phyloP scores from a whole-genome alignment of 164 flowering plant species.

The Tetracentron sinense region DNA sequence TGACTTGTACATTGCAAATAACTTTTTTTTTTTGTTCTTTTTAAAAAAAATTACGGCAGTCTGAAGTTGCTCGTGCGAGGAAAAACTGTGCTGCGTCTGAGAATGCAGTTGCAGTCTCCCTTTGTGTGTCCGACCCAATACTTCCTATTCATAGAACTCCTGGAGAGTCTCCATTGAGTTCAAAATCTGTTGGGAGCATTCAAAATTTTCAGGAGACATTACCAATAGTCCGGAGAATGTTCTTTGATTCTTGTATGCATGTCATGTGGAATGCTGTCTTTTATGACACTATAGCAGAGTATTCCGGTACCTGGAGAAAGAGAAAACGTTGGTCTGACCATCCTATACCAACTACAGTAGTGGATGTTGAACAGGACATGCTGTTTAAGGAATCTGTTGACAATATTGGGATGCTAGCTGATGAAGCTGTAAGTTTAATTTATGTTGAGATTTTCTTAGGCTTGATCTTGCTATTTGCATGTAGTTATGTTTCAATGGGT shows the following conservation, averaged over 20 bases:
- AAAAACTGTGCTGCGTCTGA: slow-evolving; percentile 16
- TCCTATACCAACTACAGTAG: slow-evolving; percentile 12
- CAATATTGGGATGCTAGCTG: slow-evolving; percentile 11
- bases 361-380: slow-evolving; percentile 13
- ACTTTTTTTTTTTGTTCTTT: not conserved
- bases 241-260: slow-evolving; percentile 64
- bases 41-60: too few relatives aligned
- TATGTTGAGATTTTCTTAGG: slow-evolving; percentile 1
- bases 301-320: slow-evolving; percentile 63
- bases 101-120: slow-evolving; percentile 16
- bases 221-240: slow-evolving; percentile 27
- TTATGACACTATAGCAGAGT: slow-evolving; percentile 59
- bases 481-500: slow-evolving; percentile 14
- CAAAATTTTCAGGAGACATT: slow-evolving; percentile 44
- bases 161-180: slow-evolving; percentile 8
- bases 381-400: slow-evolving; percentile 1
- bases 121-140: slow-evolving; percentile 11
- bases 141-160: slow-evolving; percentile 9
- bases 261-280: slow-evolving; percentile 87
- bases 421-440: slow-evolving; percentile 29
- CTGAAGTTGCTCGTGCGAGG: not conserved
- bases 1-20: not conserved
- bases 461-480: slow-evolving; percentile 3
- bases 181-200: slow-evolving; percentile 55
- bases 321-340: slow-evolving; percentile 48